Evolutionary conservation across 169 alveolate genomes (phyloP).

Genomic region (Eimeria praecox): DNA sequence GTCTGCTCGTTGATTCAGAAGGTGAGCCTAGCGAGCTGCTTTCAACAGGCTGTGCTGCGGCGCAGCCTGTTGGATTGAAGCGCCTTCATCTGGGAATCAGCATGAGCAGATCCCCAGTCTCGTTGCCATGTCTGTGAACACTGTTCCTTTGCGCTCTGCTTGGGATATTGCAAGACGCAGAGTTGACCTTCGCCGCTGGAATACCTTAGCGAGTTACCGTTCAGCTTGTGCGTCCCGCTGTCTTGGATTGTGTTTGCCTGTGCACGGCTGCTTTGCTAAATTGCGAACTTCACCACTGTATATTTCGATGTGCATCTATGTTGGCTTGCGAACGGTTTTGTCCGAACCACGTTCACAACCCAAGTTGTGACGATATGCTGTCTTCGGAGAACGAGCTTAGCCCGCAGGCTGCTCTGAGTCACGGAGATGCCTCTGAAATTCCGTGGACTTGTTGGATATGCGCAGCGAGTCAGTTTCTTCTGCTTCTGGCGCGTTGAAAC

Average conservation of each 20-base stretch:
- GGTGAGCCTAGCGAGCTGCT: not conserved
- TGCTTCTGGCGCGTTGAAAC: not conserved
- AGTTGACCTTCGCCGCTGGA: not conserved
- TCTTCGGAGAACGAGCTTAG: not conserved
- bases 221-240: not conserved
- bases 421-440: not conserved
- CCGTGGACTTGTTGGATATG: not conserved
- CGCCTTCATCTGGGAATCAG: not conserved
- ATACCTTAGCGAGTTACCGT: not conserved
- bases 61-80: not conserved
- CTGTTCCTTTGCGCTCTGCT: not conserved
- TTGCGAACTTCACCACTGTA: not conserved
- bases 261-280: not conserved
- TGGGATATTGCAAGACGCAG: not conserved
- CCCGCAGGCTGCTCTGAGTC: not conserved
- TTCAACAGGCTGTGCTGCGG: not conserved
- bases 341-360: not conserved
- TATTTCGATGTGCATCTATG: not conserved
- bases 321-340: not conserved
- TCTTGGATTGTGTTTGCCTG: not conserved
- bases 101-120: not conserved
- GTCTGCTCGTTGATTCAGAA: not conserved
- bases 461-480: not conserved
- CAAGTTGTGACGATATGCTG: not conserved
- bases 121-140: not conserved